Conservation (phyloP, 164 flowering plant genomes). For the Tetrastigma voinierianum region DNA sequence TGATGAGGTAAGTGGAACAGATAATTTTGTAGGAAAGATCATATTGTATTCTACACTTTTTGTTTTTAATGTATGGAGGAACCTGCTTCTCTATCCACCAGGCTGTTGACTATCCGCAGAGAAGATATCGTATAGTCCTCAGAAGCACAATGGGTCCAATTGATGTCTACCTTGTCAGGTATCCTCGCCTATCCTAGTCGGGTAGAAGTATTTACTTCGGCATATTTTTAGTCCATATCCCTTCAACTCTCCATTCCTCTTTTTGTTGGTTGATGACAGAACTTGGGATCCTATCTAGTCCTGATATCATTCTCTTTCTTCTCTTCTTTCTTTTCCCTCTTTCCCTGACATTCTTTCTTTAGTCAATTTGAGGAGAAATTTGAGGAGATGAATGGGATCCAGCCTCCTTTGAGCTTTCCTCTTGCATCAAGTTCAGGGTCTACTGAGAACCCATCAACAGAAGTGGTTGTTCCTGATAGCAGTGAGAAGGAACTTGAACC, state of each 20-base stretch:
- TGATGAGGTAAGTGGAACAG: slow-evolving; percentile 40
- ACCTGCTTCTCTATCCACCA: slow-evolving; percentile 18
- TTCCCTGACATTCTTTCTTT: background rate
- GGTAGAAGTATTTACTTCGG: background rate
- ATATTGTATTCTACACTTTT: background rate
- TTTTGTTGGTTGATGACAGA: background rate
- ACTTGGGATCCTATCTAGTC: background rate
- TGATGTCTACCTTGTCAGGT: slow-evolving; percentile 91
- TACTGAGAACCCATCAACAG: slow-evolving; percentile 26
- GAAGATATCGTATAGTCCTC: slow-evolving; percentile 78
- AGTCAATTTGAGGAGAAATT: slow-evolving; percentile 87
- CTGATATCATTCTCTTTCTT: background rate
- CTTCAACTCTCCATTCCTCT: background rate
- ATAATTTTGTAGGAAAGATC: background rate
- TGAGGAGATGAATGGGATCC: slow-evolving; percentile 55
- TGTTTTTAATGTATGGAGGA: slow-evolving; percentile 5
- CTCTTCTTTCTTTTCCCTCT: background rate
- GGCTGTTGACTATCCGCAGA: slow-evolving; percentile 76
- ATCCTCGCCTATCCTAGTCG: background rate
- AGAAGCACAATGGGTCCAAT: slow-evolving; percentile 86
- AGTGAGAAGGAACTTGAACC: slow-evolving; percentile 24
- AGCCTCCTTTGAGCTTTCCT: slow-evolving; percentile 37
- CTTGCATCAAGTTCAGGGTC: slow-evolving; percentile 39
- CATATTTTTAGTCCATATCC: background rate
- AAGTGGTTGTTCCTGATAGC: slow-evolving; percentile 14